phyloP scores from a whole-genome alignment of 495 filamentous ascomycete species.

The Elasticomyces elasticus region DNA sequence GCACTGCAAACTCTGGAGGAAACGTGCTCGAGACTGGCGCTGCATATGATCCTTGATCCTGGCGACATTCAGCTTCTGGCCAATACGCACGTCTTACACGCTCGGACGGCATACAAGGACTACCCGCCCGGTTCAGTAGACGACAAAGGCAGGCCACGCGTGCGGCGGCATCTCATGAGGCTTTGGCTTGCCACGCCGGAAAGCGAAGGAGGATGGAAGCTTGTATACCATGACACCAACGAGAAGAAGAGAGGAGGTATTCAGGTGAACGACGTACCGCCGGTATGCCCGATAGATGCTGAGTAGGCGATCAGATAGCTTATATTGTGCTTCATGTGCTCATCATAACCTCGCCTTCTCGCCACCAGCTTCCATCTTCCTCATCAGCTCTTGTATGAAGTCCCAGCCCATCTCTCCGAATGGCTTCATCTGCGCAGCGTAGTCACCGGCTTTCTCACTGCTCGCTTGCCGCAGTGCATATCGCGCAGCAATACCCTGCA shows the following conservation, averaged over 20 bases:
- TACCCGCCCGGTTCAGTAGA: constrained; percentile 24
- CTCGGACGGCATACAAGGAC: constrained; percentile 33
- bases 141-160: constrained; percentile 18
- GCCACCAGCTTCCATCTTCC: constrained; percentile 18
- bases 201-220: constrained; percentile 71
- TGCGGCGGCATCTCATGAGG: constrained; percentile 52
- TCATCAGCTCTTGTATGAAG: constrained; percentile 44
- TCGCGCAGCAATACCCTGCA: constrained; percentile 87
- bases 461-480: constrained; percentile 81
- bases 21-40: constrained; percentile 26
- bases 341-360: constrained; percentile 44
- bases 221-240: constrained; percentile 69
- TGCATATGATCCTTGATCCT: constrained; percentile 36
- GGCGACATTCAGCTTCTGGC: constrained; percentile 34
- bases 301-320: no score
- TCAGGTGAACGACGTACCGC: constrained; percentile 69
- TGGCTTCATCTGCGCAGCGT: constrained; percentile 52
- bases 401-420: constrained; percentile 71
- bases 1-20: constrained; percentile 28
- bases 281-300: constrained; percentile 59
- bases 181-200: constrained; percentile 77
- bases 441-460: constrained; percentile 65
- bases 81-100: constrained; percentile 32
- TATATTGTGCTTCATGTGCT: no score
- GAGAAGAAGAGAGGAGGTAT: constrained; percentile 82